Conservation (phyloP, 257 asterid genomes). For the Knoxia roxburghii region DNA sequence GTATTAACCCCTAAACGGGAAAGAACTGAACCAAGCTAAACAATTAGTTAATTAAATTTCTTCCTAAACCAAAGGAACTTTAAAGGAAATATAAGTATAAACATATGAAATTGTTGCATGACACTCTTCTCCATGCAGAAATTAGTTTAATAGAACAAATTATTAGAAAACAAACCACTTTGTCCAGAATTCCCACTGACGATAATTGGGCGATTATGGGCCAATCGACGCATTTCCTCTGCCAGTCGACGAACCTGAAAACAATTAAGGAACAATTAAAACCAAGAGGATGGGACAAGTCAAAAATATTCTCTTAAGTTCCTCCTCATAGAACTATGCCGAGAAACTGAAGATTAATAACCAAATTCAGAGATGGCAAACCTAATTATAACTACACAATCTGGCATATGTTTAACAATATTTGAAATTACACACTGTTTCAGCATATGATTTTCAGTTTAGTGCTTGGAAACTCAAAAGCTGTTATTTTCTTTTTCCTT, state of each 20-base stretch:
- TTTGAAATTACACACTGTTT: too few relatives aligned
- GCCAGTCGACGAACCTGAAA: conserved; percentile 77
- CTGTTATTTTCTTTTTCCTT: too few relatives aligned
- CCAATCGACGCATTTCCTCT: conserved; percentile 63
- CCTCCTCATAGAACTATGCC: background rate
- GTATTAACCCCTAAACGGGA: background rate
- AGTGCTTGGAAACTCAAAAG: too few relatives aligned
- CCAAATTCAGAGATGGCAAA: background rate
- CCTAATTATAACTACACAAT: too few relatives aligned
- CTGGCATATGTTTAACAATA: too few relatives aligned
- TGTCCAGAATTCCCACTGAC: conserved; percentile 56
- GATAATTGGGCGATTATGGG: conserved; percentile 55
- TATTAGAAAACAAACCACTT: conserved; percentile 25
- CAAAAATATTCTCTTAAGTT: background rate
- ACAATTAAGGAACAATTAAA: conserved; percentile 14
- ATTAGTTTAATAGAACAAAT: background rate
- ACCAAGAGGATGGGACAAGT: conserved; percentile 4
- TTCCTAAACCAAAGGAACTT: background rate
- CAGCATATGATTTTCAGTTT: too few relatives aligned
- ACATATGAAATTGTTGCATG: conserved; percentile 10
- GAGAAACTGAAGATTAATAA: conserved; percentile 2
- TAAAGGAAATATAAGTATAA: background rate
- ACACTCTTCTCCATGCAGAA: conserved; percentile 14
- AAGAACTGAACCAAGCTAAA: background rate
- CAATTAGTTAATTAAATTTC: background rate